Evolutionary conservation across 441 rosid species (phyloP).

Genomic region (Pelargonium cotyledonis): DNA sequence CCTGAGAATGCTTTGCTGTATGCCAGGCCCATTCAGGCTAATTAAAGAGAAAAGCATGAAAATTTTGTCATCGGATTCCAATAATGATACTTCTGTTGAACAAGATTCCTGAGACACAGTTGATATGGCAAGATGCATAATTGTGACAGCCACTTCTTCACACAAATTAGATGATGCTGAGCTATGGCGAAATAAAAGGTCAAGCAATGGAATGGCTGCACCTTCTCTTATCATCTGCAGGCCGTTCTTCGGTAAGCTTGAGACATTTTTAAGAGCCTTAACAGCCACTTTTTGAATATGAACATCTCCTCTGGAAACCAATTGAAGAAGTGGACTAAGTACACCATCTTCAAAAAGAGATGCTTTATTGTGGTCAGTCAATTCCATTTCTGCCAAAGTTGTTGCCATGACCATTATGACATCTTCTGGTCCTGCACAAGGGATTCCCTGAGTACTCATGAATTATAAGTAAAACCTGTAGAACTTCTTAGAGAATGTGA

Average conservation of each 20-base stretch:
- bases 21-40: slow-evolving; percentile 37
- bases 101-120: slow-evolving; percentile 39
- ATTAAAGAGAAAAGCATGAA: slow-evolving; percentile 45
- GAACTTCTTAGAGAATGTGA: too few relatives aligned
- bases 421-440: slow-evolving; percentile 46
- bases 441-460: not conserved
- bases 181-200: slow-evolving; percentile 36
- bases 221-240: slow-evolving; percentile 57
- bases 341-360: slow-evolving; percentile 47
- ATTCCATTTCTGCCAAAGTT: slow-evolving; percentile 53
- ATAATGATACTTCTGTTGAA: slow-evolving; percentile 27
- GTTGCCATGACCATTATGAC: slow-evolving; percentile 41
- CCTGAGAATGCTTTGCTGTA: slow-evolving; percentile 45
- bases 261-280: slow-evolving; percentile 46
- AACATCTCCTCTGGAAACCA: slow-evolving; percentile 30
- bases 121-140: slow-evolving; percentile 50
- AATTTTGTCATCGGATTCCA: slow-evolving; percentile 46
- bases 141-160: slow-evolving; percentile 38
- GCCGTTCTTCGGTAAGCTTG: slow-evolving; percentile 46
- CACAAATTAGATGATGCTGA: slow-evolving; percentile 29
- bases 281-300: slow-evolving; percentile 39
- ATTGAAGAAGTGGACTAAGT: slow-evolving; percentile 43
- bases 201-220: slow-evolving; percentile 39
- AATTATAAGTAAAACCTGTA: too few relatives aligned
- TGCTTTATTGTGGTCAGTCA: slow-evolving; percentile 53